These are phyloP conservation scores for Ambrosia artemisiifolia DNA, from an alignment of 129 eudicot species.

Conservation along the genomic window DNA sequence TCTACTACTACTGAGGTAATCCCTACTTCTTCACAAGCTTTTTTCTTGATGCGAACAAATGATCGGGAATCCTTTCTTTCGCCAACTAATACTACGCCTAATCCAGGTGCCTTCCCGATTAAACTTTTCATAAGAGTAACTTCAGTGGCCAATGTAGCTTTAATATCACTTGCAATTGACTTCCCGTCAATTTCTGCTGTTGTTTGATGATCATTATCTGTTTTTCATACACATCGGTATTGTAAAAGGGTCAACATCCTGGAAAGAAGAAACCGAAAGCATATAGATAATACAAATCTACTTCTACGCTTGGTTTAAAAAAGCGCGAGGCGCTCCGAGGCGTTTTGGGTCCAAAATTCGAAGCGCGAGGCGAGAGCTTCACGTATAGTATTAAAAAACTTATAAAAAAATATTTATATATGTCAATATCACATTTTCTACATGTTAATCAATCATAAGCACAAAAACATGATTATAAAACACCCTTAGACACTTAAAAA, in stretches of 20 bases:
- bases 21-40: constrained; percentile 50
- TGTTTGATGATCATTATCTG: constrained; percentile 33
- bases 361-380: no score
- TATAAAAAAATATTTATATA: no score
- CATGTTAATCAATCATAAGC: no score
- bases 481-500: no score
- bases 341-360: no score
- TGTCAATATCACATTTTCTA: no score
- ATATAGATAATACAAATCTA: no score
- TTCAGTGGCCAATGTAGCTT: constrained; percentile 34
- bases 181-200: constrained; percentile 37
- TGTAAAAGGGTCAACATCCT: constrained; percentile 3
- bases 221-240: constrained; percentile 1
- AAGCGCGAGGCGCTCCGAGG: no score
- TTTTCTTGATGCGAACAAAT: constrained; percentile 44
- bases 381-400: no score
- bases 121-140: constrained; percentile 32
- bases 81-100: constrained; percentile 49
- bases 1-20: constrained; percentile 28
- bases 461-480: no score
- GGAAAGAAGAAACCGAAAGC: no score
- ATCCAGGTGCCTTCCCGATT: constrained; percentile 41
- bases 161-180: constrained; percentile 40
- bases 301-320: no score
- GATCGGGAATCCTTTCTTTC: constrained; percentile 41